These are phyloP conservation scores for Incumbomyces delicatus DNA, from an alignment of 2,329 filamentous ascomycete genomes.

Conservation along the genomic window DNA sequence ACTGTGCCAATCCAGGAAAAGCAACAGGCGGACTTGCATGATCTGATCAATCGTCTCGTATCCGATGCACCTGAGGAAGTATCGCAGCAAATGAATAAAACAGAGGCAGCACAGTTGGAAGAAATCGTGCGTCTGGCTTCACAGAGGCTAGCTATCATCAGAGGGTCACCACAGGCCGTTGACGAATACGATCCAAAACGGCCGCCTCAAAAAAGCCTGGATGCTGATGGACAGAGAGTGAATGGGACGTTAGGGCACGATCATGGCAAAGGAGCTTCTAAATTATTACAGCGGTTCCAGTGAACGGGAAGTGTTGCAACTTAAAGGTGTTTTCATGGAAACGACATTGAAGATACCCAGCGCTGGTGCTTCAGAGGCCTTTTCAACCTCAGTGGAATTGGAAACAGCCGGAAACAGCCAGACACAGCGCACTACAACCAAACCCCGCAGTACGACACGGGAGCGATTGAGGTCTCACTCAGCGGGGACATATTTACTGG, in stretches of 20 bases:
- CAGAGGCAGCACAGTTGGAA: conserved; percentile 15
- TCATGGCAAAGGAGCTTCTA: neutral
- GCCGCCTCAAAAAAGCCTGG: neutral
- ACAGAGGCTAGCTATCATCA: conserved; percentile 12
- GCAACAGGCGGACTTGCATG: conserved; percentile 8
- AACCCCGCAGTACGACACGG: too few relatives aligned
- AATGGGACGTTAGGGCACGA: conserved; percentile 4
- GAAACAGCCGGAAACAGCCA: too few relatives aligned
- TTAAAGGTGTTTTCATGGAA: too few relatives aligned
- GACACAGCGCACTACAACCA: too few relatives aligned
- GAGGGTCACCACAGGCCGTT: neutral
- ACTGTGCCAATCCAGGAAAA: neutral
- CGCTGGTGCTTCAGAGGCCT: too few relatives aligned
- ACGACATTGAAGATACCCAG: too few relatives aligned
- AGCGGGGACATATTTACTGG: too few relatives aligned
- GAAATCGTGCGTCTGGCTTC: conserved; percentile 14
- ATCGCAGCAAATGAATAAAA: conserved; percentile 8
- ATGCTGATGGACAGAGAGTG: neutral
- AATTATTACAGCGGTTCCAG: neutral
- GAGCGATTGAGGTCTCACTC: too few relatives aligned
- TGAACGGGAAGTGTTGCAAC: too few relatives aligned
- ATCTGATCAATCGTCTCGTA: conserved; percentile 17
- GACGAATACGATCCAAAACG: neutral
- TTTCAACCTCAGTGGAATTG: too few relatives aligned
- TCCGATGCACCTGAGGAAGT: conserved; percentile 18